These are phyloP conservation scores for Botrytis deweyae DNA, from an alignment of 2,329 filamentous ascomycete species.

Conservation along the genomic window DNA sequence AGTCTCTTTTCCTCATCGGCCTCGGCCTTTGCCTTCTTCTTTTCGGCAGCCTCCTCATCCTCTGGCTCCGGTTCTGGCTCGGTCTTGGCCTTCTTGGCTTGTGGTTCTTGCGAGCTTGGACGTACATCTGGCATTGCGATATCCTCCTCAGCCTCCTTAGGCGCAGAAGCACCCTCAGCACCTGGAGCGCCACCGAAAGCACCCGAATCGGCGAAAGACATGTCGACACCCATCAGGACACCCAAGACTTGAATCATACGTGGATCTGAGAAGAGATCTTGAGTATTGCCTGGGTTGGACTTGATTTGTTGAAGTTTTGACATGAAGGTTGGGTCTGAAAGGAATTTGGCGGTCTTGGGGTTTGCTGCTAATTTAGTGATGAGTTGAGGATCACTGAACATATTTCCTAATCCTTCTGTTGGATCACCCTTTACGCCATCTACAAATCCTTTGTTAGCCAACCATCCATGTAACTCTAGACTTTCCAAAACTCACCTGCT, in stretches of 20 bases:
- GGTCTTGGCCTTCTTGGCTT: constrained; percentile 53
- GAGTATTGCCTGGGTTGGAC: constrained; percentile 75
- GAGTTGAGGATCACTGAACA: constrained; percentile 92
- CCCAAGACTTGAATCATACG: constrained; percentile 92
- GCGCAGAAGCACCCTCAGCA: constrained; percentile 3
- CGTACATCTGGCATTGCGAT: constrained; percentile 74
- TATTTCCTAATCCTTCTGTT: constrained; percentile 74
- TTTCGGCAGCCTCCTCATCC: constrained; percentile 80
- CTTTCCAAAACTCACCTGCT: constrained; percentile 40
- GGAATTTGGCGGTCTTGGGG: constrained; percentile 82
- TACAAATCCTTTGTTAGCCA: constrained; percentile 26
- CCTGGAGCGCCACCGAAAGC: constrained; percentile 22
- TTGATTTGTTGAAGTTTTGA: constrained; percentile 79
- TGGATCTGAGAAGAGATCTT: constrained; percentile 82
- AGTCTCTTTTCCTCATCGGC: constrained; percentile 93
- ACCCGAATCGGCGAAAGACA: constrained; percentile 46
- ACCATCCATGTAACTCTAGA: constrained; percentile 20
- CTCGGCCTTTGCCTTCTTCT: constrained; percentile 87
- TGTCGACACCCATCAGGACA: constrained; percentile 89
- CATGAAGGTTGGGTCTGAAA: constrained; percentile 87
- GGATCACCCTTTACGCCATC: constrained; percentile 58
- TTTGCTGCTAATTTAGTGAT: constrained; percentile 88
- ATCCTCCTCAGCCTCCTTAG: constrained; percentile 63
- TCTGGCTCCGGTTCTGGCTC: constrained; percentile 60
- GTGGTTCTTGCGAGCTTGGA: constrained; percentile 42